Evolutionary conservation across 169 alveolate genomes (phyloP).

Genomic region (Plasmodium reichenowi): DNA sequence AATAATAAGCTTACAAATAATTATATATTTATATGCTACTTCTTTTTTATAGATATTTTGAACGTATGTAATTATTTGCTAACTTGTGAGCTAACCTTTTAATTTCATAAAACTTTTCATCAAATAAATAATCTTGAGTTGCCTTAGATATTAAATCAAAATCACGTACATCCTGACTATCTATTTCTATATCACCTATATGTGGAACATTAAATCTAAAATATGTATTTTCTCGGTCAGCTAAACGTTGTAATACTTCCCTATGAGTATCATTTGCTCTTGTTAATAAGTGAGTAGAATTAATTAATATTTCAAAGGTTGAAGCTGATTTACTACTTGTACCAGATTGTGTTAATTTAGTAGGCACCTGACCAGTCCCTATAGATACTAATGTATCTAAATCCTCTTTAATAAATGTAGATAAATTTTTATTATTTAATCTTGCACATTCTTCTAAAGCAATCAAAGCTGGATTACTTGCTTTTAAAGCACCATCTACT

Average conservation of each 20-base stretch:
- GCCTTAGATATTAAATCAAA: conserved; percentile 77
- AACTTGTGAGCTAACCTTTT: conserved; percentile 61
- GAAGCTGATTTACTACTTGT: conserved; percentile 39
- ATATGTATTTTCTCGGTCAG: conserved; percentile 75
- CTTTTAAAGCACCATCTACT: conserved; percentile 87
- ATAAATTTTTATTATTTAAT: conserved; percentile 45
- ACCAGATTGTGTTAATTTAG: conserved; percentile 72
- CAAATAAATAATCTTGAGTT: conserved; percentile 75
- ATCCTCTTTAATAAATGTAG: conserved; percentile 76
- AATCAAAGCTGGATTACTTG: conserved; percentile 85
- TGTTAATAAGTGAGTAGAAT: conserved; percentile 68
- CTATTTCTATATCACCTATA: conserved; percentile 78
- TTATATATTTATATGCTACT: too few relatives aligned
- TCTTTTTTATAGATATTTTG: conserved; percentile 20
- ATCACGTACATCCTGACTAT: conserved; percentile 46
- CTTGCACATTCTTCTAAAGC: conserved; percentile 86
- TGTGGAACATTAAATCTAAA: conserved; percentile 77
- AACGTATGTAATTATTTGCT: conserved; percentile 73
- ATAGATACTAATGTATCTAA: conserved; percentile 77
- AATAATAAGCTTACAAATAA: too few relatives aligned
- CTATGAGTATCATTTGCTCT: conserved; percentile 75
- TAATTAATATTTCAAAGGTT: conserved; percentile 69
- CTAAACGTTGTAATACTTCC: conserved; percentile 74
- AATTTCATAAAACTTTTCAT: conserved; percentile 77
- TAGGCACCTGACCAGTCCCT: conserved; percentile 77